These are phyloP conservation scores for Trichoderma asperelloides DNA, from an alignment of 495 filamentous ascomycete genomes.

Conservation along the genomic window DNA sequence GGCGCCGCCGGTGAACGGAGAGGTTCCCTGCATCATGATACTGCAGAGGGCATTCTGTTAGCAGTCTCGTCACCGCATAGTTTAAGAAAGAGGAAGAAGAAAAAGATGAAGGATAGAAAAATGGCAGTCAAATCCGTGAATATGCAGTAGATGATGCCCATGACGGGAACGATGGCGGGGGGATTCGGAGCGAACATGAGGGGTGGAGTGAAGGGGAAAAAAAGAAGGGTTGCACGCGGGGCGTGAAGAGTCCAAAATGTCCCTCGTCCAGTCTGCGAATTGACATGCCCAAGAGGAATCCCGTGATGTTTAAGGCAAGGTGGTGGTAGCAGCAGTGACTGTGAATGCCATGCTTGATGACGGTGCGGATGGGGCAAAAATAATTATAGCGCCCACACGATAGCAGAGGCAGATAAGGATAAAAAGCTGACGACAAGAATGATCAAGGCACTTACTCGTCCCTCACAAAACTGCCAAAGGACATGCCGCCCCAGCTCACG, in stretches of 20 bases:
- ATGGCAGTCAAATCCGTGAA: neutral
- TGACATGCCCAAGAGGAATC: no score
- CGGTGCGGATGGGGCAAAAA: neutral
- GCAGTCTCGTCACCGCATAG: slow-evolving; percentile 14
- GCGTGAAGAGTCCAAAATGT: neutral
- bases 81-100: slow-evolving; percentile 12
- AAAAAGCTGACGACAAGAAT: slow-evolving; percentile 12
- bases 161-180: neutral
- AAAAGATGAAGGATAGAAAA: neutral
- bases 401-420: slow-evolving; percentile 10
- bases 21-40: slow-evolving; percentile 94
- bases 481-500: slow-evolving; percentile 97
- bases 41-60: slow-evolving; percentile 38
- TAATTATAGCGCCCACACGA: neutral
- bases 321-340: neutral
- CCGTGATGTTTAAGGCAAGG: neutral
- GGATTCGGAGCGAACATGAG: neutral
- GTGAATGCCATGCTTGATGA: neutral
- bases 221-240: neutral
- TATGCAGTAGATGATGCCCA: slow-evolving; percentile 1
- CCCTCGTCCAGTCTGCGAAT: neutral
- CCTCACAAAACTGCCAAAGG: slow-evolving; percentile 91
- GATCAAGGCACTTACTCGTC: slow-evolving; percentile 73
- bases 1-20: slow-evolving; percentile 55
- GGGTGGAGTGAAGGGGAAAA: neutral